Conservation (phyloP, 192 early-diverging fungal genomes). For the Anaeromyces robustus region DNA sequence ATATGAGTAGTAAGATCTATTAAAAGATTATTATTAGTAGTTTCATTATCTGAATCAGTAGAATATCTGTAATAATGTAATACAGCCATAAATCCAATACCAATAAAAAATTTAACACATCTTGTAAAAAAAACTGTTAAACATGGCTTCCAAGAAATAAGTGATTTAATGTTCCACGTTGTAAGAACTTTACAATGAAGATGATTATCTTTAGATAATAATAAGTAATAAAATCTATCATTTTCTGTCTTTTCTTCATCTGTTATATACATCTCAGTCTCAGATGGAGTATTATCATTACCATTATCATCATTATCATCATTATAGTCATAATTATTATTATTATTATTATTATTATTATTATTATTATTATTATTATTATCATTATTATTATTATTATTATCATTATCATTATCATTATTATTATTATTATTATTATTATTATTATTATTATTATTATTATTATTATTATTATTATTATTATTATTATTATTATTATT, state of each 20-base stretch:
- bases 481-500: too few species aligned
- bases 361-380: background rate
- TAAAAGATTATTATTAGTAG: background rate
- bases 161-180: background rate
- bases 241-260: background rate
- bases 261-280: too few species aligned
- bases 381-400: background rate
- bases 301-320: background rate
- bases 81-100: background rate
- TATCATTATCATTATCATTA: too few species aligned
- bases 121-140: background rate
- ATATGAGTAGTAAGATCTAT: background rate
- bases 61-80: background rate
- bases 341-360: too few species aligned
- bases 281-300: background rate
- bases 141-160: background rate
- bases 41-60: background rate
- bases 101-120: background rate
- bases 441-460: too few species aligned
- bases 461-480: too few species aligned
- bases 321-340: too few species aligned
- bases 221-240: background rate
- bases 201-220: background rate
- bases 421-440: too few species aligned
- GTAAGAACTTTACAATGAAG: background rate